Evolutionary conservation across 345 rosid species (phyloP).

Genomic region (Atalantia buxifolia): DNA sequence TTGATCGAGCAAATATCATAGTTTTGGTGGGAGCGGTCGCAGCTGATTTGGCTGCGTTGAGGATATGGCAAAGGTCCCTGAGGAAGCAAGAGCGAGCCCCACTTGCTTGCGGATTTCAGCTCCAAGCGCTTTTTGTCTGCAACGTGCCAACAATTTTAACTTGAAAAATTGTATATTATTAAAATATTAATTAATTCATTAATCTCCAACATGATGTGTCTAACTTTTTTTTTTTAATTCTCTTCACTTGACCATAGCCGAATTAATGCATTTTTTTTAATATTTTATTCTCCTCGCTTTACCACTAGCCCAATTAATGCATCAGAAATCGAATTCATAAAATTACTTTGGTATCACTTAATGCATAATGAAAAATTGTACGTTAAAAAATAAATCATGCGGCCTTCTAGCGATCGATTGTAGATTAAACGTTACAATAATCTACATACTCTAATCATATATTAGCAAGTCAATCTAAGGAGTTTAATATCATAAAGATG

Average conservation of each 20-base stretch:
- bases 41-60: slow-evolving; percentile 24
- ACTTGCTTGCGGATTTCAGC: background rate
- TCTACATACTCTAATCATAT: background rate
- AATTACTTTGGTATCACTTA: background rate
- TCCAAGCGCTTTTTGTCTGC: background rate
- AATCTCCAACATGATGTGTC: no score
- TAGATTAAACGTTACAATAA: background rate
- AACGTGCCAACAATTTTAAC: no score
- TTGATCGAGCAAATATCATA: slow-evolving; percentile 51
- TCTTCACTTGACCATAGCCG: no score
- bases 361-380: background rate
- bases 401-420: background rate
- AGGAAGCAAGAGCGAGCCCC: background rate
- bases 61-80: background rate
- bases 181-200: no score
- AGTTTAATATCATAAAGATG: background rate
- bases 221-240: no score
- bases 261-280: background rate
- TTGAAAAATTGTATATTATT: no score
- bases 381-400: background rate
- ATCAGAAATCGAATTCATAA: background rate
- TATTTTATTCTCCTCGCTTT: no score
- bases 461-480: background rate
- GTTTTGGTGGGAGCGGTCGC: slow-evolving; percentile 40
- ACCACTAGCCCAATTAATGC: background rate